A percentile compares a stretch with the other conserved stretches of the same genome.
Evolutionary conservation across 352 stramenopile genomes (phyloP).

Genomic region (Pythium pyrilobum): DNA sequence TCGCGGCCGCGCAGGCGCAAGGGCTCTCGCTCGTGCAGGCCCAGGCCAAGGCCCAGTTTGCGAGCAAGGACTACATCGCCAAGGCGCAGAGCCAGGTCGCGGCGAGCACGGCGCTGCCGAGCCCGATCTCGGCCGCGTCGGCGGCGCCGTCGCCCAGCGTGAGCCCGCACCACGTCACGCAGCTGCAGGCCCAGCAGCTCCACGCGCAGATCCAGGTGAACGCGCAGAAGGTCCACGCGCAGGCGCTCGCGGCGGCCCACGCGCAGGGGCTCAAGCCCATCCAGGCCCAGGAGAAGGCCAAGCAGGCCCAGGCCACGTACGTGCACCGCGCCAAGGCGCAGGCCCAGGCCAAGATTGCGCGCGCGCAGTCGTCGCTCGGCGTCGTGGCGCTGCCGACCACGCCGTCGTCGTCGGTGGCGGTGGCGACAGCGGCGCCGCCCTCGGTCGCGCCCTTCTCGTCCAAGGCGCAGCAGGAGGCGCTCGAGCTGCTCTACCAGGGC

Average conservation of each 20-base stretch:
- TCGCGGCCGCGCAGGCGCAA: slow-evolving; percentile 79
- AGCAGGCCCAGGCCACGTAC: slow-evolving; percentile 85
- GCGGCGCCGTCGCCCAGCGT: slow-evolving; percentile 48
- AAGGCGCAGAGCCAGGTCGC: slow-evolving; percentile 83
- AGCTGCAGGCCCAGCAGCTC: slow-evolving; percentile 60
- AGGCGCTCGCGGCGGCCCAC: slow-evolving; percentile 82
- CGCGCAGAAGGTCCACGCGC: slow-evolving; percentile 84
- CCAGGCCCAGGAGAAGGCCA: slow-evolving; percentile 87
- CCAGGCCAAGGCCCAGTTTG: slow-evolving; percentile 81
- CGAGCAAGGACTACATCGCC: slow-evolving; percentile 87
- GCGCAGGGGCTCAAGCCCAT: slow-evolving; percentile 81
- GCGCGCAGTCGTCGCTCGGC: slow-evolving; percentile 54
- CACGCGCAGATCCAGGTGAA: slow-evolving; percentile 88
- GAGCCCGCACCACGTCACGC: slow-evolving; percentile 59
- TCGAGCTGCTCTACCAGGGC: slow-evolving; percentile 95
- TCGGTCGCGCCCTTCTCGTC: slow-evolving; percentile 45
- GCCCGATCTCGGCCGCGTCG: slow-evolving; percentile 29
- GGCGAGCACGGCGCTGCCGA: slow-evolving; percentile 47
- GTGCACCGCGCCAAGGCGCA: slow-evolving; percentile 84
- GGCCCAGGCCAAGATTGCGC: slow-evolving; percentile 81
- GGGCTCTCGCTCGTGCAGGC: slow-evolving; percentile 81
- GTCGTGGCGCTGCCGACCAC: slow-evolving; percentile 14
- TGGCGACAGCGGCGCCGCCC: background rate
- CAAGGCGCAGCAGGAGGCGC: slow-evolving; percentile 75
- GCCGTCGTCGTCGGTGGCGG: slow-evolving; percentile 1